Conservation (phyloP, 2,329 filamentous ascomycete genomes). For the Aspergillus hortae region DNA sequence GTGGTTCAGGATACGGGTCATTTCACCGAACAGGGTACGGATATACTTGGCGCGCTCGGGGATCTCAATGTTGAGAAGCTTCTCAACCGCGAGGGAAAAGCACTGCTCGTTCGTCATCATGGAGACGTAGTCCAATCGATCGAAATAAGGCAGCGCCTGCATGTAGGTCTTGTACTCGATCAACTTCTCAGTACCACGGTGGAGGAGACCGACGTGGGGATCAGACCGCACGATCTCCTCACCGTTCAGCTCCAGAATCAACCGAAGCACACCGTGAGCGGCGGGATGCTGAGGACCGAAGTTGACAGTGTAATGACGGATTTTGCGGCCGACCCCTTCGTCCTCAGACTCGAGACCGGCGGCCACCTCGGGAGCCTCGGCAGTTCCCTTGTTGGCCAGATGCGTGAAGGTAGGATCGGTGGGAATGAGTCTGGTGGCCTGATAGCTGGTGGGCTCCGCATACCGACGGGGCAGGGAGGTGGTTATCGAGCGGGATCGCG, state of each 20-base stretch:
- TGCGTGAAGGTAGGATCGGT: constrained; percentile 55
- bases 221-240: constrained; percentile 97
- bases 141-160: constrained; percentile 97
- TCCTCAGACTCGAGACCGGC: constrained; percentile 47
- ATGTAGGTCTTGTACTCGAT: constrained; percentile 99
- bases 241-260: constrained; percentile 96
- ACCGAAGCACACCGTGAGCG: constrained; percentile 92
- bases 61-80: constrained; percentile 94
- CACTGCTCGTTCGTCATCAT: constrained; percentile 99
- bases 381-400: constrained; percentile 40
- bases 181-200: constrained; percentile 97
- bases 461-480: constrained; percentile 53
- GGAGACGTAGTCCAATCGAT: constrained; percentile 96
- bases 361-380: constrained; percentile 38
- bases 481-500: constrained; percentile 53
- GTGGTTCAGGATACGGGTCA: constrained; percentile 92
- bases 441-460: constrained; percentile 47
- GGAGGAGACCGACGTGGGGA: constrained; percentile 92
- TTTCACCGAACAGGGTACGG: constrained; percentile 89
- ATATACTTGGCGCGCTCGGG: constrained; percentile 96
- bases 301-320: constrained; percentile 99
- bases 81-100: constrained; percentile 92
- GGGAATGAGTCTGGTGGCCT: constrained; percentile 54
- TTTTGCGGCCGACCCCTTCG: constrained; percentile 63
- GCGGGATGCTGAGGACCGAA: constrained; percentile 98